These are phyloP conservation scores for Trametes cubensis DNA, from an alignment of 768 basidiomycete species.

Conservation along the genomic window DNA sequence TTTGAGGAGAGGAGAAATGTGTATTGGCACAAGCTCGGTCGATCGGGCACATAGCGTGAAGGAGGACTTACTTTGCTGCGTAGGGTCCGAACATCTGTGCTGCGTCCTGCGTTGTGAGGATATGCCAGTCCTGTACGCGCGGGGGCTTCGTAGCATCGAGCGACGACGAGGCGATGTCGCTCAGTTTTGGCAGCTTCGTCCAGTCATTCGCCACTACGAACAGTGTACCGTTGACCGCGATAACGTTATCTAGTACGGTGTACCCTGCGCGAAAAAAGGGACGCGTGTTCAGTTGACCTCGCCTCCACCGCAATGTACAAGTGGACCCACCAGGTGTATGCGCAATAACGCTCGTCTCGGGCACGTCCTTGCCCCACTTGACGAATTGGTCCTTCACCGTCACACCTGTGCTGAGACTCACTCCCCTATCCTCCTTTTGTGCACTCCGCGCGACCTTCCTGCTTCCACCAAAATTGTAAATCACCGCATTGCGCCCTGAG, in stretches of 20 bases:
- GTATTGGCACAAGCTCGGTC: not conserved
- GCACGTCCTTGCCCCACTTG: conserved; percentile 59
- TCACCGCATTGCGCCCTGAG: conserved; percentile 20
- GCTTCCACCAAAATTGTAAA: conserved; percentile 30
- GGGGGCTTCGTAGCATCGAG: conserved; percentile 42
- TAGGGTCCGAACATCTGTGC: conserved; percentile 31
- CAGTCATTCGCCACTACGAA: conserved; percentile 75
- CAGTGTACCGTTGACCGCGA: conserved; percentile 69
- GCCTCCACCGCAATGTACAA: not conserved
- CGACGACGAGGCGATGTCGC: conserved; percentile 49
- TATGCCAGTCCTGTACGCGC: conserved; percentile 58
- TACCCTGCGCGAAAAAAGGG: conserved; percentile 55
- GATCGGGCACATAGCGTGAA: conserved; percentile 1
- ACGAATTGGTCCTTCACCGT: conserved; percentile 56
- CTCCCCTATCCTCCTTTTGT: conserved; percentile 27
- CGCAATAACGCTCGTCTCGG: conserved; percentile 55
- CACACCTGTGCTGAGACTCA: conserved; percentile 30
- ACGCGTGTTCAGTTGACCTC: conserved; percentile 9
- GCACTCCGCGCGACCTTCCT: conserved; percentile 20
- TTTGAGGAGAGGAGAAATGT: not conserved
- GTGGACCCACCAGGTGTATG: conserved; percentile 63
- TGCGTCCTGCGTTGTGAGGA: conserved; percentile 31
- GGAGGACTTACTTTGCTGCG: conserved; percentile 33
- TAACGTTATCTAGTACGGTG: conserved; percentile 82
- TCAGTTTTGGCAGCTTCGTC: conserved; percentile 58